Conservation (phyloP, 345 rosid genomes). For the Mercurialis annua region DNA sequence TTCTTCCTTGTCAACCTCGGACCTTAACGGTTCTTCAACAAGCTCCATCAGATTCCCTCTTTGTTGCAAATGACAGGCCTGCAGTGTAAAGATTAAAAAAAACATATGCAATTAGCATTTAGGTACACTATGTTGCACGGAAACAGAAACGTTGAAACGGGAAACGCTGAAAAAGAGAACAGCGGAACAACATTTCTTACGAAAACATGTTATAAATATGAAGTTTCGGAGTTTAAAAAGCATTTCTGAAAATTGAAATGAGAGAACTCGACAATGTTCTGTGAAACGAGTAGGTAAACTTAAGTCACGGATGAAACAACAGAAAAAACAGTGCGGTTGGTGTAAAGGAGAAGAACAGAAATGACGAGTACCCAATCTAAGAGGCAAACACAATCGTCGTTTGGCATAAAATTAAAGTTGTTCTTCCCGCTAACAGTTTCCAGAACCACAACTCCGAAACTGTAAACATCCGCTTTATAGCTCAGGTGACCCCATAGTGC, state of each 20-base stretch:
- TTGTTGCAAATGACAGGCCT: slow-evolving; percentile 30
- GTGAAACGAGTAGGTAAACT: too few species aligned
- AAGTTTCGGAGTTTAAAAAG: too few species aligned
- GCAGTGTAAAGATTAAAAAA: background rate
- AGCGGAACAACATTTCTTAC: too few species aligned
- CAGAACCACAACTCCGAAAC: slow-evolving; percentile 30
- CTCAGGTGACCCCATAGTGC: slow-evolving; percentile 31
- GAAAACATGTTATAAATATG: too few species aligned
- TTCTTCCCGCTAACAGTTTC: slow-evolving; percentile 27
- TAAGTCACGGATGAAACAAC: background rate
- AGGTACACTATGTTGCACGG: background rate
- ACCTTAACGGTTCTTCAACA: slow-evolving; percentile 19
- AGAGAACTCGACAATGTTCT: too few species aligned
- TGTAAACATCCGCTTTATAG: slow-evolving; percentile 33
- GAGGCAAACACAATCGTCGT: slow-evolving; percentile 25
- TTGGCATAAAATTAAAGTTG: slow-evolving; percentile 20
- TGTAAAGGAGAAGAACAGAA: background rate
- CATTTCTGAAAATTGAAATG: too few species aligned
- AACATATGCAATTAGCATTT: background rate
- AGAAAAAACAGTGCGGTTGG: background rate
- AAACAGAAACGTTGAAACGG: too few species aligned
- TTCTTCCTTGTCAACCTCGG: slow-evolving; percentile 13
- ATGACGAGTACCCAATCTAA: slow-evolving; percentile 28
- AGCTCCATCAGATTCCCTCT: slow-evolving; percentile 17
- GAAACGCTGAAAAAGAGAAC: too few species aligned